Conservation (phyloP, 441 rosid species). For the Gossypium lobatum region DNA sequence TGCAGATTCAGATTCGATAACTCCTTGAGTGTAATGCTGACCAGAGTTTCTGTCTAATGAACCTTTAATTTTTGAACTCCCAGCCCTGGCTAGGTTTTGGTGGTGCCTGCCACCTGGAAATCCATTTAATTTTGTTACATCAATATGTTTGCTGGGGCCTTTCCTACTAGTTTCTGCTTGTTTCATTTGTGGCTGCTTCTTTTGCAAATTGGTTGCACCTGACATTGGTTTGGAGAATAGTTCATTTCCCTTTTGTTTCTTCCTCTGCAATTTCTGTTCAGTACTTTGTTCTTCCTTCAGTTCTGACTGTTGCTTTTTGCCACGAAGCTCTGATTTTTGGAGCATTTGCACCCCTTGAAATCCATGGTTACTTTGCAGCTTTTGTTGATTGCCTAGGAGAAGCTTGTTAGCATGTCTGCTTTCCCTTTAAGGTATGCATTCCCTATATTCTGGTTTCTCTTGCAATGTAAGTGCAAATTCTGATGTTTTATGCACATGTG, state of each 20-base stretch:
- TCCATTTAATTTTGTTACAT: conserved; percentile 22
- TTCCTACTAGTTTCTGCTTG: conserved; percentile 31
- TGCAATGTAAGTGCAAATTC: conserved; percentile 21
- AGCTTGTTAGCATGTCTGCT: conserved; percentile 23
- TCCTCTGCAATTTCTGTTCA: conserved; percentile 30
- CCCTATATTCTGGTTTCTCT: conserved; percentile 23
- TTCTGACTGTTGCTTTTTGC: conserved; percentile 21
- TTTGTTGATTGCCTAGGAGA: conserved; percentile 25
- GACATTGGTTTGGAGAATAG: conserved; percentile 21
- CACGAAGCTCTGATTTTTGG: conserved; percentile 24
- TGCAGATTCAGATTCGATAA: conserved; percentile 18
- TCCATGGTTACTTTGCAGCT: conserved; percentile 20
- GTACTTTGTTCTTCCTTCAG: conserved; percentile 24
- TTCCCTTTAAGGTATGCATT: conserved; percentile 27
- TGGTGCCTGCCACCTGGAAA: conserved; percentile 17
- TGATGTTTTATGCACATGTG: conserved; percentile 21
- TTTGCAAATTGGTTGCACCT: conserved; percentile 24
- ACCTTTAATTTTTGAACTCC: conserved; percentile 22
- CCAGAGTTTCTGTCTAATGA: conserved; percentile 14
- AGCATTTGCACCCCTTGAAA: conserved; percentile 22
- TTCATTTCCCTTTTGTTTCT: conserved; percentile 29
- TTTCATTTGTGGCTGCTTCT: conserved; percentile 22
- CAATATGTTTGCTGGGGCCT: conserved; percentile 23
- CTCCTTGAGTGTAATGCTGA: conserved; percentile 17
- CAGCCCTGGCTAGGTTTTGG: conserved; percentile 18